phyloP scores from a whole-genome alignment of 768 basidiomycete genomes.

The Agrocybe pediades region DNA sequence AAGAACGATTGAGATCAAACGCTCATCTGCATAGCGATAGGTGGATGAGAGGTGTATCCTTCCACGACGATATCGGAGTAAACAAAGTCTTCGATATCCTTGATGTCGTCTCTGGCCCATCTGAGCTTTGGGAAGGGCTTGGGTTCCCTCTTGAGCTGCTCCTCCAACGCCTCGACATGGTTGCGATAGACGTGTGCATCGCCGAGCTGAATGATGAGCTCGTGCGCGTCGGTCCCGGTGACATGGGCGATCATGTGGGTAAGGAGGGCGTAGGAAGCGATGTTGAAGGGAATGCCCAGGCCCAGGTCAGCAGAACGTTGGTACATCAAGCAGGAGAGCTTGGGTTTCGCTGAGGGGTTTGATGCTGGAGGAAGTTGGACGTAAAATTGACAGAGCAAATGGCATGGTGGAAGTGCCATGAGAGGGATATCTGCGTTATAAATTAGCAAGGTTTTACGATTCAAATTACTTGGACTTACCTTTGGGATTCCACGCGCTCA shows the following conservation, averaged over 20 bases:
- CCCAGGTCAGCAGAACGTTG: slow-evolving; percentile 97
- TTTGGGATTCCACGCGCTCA: slow-evolving; percentile 98
- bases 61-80: slow-evolving; percentile 84
- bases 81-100: slow-evolving; percentile 78
- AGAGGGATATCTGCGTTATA: slow-evolving; percentile 70
- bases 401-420: slow-evolving; percentile 98
- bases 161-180: slow-evolving; percentile 84
- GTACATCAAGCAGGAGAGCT: slow-evolving; percentile 94
- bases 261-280: slow-evolving; percentile 96
- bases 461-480: slow-evolving; percentile 52
- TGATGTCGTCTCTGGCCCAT: slow-evolving; percentile 66
- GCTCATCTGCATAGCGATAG: slow-evolving; percentile 96
- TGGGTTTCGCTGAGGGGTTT: slow-evolving; percentile 54
- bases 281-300: slow-evolving; percentile 98
- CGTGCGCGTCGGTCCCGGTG: slow-evolving; percentile 83
- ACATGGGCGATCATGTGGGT: slow-evolving; percentile 98
- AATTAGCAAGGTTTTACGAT: background rate
- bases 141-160: slow-evolving; percentile 80
- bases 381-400: slow-evolving; percentile 99
- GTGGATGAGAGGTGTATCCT: slow-evolving; percentile 81
- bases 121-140: slow-evolving; percentile 79
- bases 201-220: slow-evolving; percentile 93
- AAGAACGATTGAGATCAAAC: no score
- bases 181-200: slow-evolving; percentile 97
- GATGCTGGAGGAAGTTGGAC: slow-evolving; percentile 77